These are phyloP conservation scores for Tylopilus sp. DNA, from an alignment of 768 basidiomycete genomes.

Conservation along the genomic window DNA sequence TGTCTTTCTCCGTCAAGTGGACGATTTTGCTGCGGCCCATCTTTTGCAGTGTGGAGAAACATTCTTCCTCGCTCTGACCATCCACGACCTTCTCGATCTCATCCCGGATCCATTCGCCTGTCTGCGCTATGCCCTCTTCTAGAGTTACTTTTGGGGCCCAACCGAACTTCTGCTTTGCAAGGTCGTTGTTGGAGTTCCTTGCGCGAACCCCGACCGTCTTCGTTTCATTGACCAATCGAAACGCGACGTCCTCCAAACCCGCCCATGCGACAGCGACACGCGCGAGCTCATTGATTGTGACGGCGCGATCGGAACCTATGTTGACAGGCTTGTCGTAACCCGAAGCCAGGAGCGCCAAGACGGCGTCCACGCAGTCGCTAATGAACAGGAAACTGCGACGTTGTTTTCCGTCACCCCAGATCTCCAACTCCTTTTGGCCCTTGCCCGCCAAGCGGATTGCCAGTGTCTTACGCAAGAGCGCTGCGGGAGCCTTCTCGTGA, in stretches of 20 bases:
- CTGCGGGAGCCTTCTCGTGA: constrained; percentile 57
- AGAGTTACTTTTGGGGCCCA: constrained; percentile 45
- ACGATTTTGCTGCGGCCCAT: constrained; percentile 38
- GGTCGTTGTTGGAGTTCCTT: constrained; percentile 50
- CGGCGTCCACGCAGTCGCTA: constrained; percentile 49
- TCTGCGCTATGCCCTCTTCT: constrained; percentile 45
- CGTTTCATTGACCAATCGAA: constrained; percentile 20
- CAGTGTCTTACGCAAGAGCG: constrained; percentile 51
- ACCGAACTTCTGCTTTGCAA: constrained; percentile 19
- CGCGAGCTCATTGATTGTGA: constrained; percentile 43
- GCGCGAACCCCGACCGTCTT: constrained; percentile 47
- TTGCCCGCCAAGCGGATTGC: constrained; percentile 20
- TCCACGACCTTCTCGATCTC: constrained; percentile 32
- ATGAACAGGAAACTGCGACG: constrained; percentile 56
- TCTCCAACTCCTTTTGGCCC: constrained; percentile 36
- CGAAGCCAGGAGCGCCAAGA: constrained; percentile 42
- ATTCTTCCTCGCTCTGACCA: constrained; percentile 4
- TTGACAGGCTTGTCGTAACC: constrained; percentile 39
- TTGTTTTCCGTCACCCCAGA: constrained; percentile 57
- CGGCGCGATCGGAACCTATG: constrained; percentile 46
- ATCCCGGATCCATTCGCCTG: constrained; percentile 45
- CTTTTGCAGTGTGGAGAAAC: constrained; percentile 15
- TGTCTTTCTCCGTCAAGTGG: constrained; percentile 31
- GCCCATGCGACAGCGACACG: constrained; percentile 35
- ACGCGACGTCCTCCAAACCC: constrained; percentile 30